Evolutionary conservation across 1,139 yeast genomes (phyloP).

Genomic region (Kazachstania sp.): DNA sequence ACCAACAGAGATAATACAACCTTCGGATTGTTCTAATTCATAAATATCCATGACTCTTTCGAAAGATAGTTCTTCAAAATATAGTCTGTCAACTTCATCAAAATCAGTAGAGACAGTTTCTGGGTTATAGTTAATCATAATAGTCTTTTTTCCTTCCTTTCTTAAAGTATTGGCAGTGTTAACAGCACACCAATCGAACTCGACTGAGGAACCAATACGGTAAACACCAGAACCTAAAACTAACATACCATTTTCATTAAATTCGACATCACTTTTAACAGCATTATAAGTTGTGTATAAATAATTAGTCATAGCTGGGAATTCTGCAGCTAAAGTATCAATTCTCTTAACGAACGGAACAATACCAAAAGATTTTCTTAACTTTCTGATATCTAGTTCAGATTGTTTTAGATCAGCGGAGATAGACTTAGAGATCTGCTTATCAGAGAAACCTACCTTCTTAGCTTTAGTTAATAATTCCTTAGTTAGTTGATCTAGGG

Average conservation of each 20-base stretch:
- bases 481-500: slow-evolving; percentile 49
- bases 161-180: slow-evolving; percentile 92
- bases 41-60: slow-evolving; percentile 97
- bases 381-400: slow-evolving; percentile 74
- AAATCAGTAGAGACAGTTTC: slow-evolving; percentile 98
- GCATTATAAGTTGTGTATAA: slow-evolving; percentile 95
- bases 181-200: slow-evolving; percentile 99
- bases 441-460: slow-evolving; percentile 91
- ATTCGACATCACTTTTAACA: slow-evolving; percentile 69
- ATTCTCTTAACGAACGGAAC: slow-evolving; percentile 92
- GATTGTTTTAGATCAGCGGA: slow-evolving; percentile 35
- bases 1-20: slow-evolving; percentile 94
- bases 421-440: slow-evolving; percentile 76
- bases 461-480: slow-evolving; percentile 74
- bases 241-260: slow-evolving; percentile 85
- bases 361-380: slow-evolving; percentile 69
- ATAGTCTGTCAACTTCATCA: slow-evolving; percentile 94
- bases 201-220: slow-evolving; percentile 97
- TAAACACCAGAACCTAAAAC: slow-evolving; percentile 98
- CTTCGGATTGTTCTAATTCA: slow-evolving; percentile 80
- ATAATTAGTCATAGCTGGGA: slow-evolving; percentile 95
- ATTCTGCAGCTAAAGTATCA: slow-evolving; percentile 96
- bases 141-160: slow-evolving; percentile 76
- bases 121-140: slow-evolving; percentile 96
- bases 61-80: slow-evolving; percentile 88